phyloP scores from a whole-genome alignment of 352 stramenopile genomes.

The Phytophthora pistaciae region DNA sequence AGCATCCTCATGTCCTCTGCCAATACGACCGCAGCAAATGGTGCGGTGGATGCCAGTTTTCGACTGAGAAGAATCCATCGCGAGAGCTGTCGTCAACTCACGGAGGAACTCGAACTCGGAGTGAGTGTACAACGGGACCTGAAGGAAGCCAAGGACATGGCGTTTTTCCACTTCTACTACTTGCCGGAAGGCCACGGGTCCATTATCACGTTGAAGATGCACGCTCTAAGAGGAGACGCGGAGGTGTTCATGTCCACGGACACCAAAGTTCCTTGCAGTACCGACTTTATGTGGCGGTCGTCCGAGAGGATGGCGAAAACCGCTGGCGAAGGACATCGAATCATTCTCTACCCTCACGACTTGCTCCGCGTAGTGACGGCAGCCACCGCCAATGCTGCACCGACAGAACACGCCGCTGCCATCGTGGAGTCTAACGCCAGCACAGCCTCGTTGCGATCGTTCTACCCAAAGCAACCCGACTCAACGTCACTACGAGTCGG shows the following conservation, averaged over 20 bases:
- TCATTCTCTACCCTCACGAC: slow-evolving; percentile 71
- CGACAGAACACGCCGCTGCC: slow-evolving; percentile 10
- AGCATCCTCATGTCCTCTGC: slow-evolving; percentile 4
- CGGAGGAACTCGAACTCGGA: slow-evolving; percentile 63
- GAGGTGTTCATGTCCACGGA: slow-evolving; percentile 77
- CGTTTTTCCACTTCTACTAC: slow-evolving; percentile 76
- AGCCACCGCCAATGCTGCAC: slow-evolving; percentile 17
- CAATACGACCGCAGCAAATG: not conserved
- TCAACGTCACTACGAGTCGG: slow-evolving; percentile 10
- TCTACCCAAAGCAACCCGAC: slow-evolving; percentile 24
- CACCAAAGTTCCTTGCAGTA: slow-evolving; percentile 69
- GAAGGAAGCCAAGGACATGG: slow-evolving; percentile 18
- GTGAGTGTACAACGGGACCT: slow-evolving; percentile 45
- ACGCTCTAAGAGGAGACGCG: slow-evolving; percentile 52
- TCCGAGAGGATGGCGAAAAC: slow-evolving; percentile 24
- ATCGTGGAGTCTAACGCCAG: slow-evolving; percentile 14
- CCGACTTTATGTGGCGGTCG: slow-evolving; percentile 79
- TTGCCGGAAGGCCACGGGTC: slow-evolving; percentile 34
- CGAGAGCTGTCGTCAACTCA: slow-evolving; percentile 62
- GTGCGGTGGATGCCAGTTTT: slow-evolving; percentile 44
- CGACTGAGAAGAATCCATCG: slow-evolving; percentile 55
- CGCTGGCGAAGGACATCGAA: slow-evolving; percentile 44
- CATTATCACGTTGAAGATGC: slow-evolving; percentile 74
- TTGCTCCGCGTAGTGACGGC: slow-evolving; percentile 27
- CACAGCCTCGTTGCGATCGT: slow-evolving; percentile 17